Conservation (phyloP, 164 flowering plant species). For the Stephania yunnanensis region DNA sequence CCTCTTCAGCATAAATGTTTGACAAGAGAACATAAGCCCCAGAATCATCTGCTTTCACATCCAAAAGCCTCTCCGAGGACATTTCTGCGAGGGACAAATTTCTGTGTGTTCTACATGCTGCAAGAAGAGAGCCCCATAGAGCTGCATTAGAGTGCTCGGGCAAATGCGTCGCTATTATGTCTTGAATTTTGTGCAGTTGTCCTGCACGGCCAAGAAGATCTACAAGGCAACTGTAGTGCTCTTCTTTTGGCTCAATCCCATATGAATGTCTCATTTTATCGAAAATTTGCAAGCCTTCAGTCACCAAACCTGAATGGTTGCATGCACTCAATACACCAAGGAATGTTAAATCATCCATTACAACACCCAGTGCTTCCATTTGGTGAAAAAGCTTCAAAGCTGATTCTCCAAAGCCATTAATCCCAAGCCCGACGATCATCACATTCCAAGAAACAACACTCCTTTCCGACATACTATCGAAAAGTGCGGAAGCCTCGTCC, state of each 20-base stretch:
- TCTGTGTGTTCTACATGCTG: conserved; percentile 24
- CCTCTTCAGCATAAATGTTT: conserved; percentile 29
- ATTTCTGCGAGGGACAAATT: conserved; percentile 23
- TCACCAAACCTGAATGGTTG: conserved; percentile 31
- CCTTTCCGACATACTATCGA: conserved; percentile 24
- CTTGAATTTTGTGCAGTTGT: conserved; percentile 21
- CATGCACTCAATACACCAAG: conserved; percentile 32
- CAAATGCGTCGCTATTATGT: conserved; percentile 21
- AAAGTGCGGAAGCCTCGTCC: conserved; percentile 23
- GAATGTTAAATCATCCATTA: conserved; percentile 29
- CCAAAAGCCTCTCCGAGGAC: conserved; percentile 20
- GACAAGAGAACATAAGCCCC: conserved; percentile 37
- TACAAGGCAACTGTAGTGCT: conserved; percentile 37
- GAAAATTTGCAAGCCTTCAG: conserved; percentile 26
- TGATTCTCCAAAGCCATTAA: conserved; percentile 24
- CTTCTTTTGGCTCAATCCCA: conserved; percentile 26
- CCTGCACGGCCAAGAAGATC: conserved; percentile 38
- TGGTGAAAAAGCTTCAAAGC: conserved; percentile 24
- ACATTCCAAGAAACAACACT: conserved; percentile 31
- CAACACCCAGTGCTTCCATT: conserved; percentile 20
- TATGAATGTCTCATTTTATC: conserved; percentile 18
- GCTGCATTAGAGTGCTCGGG: conserved; percentile 24
- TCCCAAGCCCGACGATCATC: conserved; percentile 33
- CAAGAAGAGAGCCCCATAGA: conserved; percentile 38
- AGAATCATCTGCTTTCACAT: conserved; percentile 27